These are phyloP conservation scores for Phaffomyces opuntiae DNA, from an alignment of 805 yeast genomes.

Conservation along the genomic window DNA sequence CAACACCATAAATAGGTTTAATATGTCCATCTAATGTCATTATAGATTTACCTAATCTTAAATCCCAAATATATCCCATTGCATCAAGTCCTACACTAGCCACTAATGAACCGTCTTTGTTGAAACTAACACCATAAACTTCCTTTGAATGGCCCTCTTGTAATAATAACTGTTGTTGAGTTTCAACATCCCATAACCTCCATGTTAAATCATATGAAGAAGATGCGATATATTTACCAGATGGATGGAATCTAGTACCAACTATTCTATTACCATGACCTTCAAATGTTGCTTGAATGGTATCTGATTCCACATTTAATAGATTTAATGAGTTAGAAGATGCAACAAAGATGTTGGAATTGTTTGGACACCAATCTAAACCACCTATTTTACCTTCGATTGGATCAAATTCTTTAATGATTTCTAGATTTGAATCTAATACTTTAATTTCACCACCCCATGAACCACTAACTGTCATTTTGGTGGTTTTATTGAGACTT, in stretches of 20 bases:
- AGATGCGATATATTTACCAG: constrained; percentile 46
- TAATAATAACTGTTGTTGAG: constrained; percentile 41
- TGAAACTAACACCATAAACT: constrained; percentile 54
- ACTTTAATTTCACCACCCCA: constrained; percentile 75
- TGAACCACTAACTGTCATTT: constrained; percentile 56
- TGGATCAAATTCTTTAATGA: constrained; percentile 14
- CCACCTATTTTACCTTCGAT: constrained; percentile 64
- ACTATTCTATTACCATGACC: constrained; percentile 56
- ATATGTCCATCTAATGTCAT: constrained; percentile 60
- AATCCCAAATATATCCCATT: constrained; percentile 73
- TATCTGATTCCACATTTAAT: constrained; percentile 21
- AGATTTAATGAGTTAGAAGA: constrained; percentile 41
- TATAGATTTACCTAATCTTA: constrained; percentile 66
- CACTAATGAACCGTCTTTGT: constrained; percentile 70
- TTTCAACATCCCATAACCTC: constrained; percentile 75
- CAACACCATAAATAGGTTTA: constrained; percentile 60
- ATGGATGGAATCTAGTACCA: constrained; percentile 59
- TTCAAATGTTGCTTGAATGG: constrained; percentile 14
- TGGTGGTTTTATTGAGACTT: constrained; percentile 32
- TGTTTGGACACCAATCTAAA: constrained; percentile 50
- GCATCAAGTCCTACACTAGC: constrained; percentile 80
- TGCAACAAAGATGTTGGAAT: constrained; percentile 30
- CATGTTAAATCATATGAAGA: constrained; percentile 84
- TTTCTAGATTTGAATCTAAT: constrained; percentile 34
- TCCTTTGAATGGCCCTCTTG: constrained; percentile 88